Evolutionary conservation across 306 rosid species (phyloP), one percentile per base, ranked within the genome.

Genomic region (Spatholobus suberectus): DNA sequence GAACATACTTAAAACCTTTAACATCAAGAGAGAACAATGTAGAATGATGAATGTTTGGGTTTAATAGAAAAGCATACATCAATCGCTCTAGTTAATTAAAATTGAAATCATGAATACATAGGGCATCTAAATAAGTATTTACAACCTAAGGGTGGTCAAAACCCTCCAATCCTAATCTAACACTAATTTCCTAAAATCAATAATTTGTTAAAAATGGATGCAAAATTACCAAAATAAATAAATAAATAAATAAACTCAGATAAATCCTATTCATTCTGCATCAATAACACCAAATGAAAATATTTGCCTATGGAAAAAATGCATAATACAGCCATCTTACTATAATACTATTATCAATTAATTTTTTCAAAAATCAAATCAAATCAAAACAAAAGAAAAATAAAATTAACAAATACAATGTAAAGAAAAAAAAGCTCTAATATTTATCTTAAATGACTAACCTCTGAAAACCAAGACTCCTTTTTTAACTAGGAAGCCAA

Each of bases 391-490:
- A 43, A n/a, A 8, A 1, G 2, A 2, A 12, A 17, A 26, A 24
- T 1, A 27, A 20, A 73, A 69, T 63, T 4, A 73, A 76, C 14
- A 81, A 76, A 38, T 38, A 61, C 35, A 58, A 49, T 34, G 82
- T 24, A 79, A 75, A 38, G 68, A 59, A 35, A 2, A 67, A 3
- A 32, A 29, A 29, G 3, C 8, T 34, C 18, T 2, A 73, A 38
- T 18, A 24, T 62, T 61, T 14, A 78, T 74, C 55, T 69, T 37
- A 73, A 87, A 79, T 17, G 38, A 74, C 87, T 73, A 82, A 85
- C 90, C 90, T 81, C 59, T 61, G 70, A 78, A 76, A 41, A 43
- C 70, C 63, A 38, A 35, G 59, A 70, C 66, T 41, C 43, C 6
- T 68, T 81, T 67, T 43, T 83, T 40, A 70, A 69, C 49, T 58